Evolutionary conservation across 2,329 filamentous ascomycete species (phyloP).

Genomic region (Trichoderma koningiopsis): DNA sequence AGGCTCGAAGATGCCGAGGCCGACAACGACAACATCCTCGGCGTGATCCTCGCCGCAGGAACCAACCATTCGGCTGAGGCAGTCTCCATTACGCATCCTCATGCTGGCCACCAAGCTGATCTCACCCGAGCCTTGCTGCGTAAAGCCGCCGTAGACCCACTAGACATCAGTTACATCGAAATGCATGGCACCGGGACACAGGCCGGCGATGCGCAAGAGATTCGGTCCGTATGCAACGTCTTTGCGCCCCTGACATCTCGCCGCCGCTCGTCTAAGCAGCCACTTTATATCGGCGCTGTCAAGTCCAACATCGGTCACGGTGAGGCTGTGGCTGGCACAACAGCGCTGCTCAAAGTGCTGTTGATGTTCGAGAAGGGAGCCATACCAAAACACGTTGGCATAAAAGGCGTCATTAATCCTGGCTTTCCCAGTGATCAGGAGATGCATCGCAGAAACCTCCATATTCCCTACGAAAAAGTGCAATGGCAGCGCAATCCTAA

Average conservation of each 20-base stretch:
- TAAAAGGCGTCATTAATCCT: conserved; percentile 63
- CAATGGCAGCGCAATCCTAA: not conserved
- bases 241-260: conserved; percentile 55
- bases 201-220: conserved; percentile 81
- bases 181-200: conserved; percentile 93
- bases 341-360: conserved; percentile 64
- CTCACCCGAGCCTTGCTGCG: conserved; percentile 67
- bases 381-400: conserved; percentile 66
- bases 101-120: conserved; percentile 62
- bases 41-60: conserved; percentile 65
- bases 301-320: conserved; percentile 69
- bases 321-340: conserved; percentile 63
- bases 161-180: conserved; percentile 80
- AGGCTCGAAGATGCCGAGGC: conserved; percentile 75
- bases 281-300: conserved; percentile 63
- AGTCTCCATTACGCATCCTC: conserved; percentile 71
- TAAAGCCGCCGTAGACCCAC: conserved; percentile 72
- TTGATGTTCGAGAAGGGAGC: conserved; percentile 64
- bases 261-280: conserved; percentile 44
- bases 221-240: conserved; percentile 69
- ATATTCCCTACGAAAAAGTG: conserved; percentile 37
- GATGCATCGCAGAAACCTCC: conserved; percentile 58
- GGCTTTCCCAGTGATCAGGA: conserved; percentile 55
- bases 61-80: conserved; percentile 75
- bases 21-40: conserved; percentile 77